Evolutionary conservation across 352 stramenopile genomes (phyloP).

Genomic region (Elongisporangium undulatum): DNA sequence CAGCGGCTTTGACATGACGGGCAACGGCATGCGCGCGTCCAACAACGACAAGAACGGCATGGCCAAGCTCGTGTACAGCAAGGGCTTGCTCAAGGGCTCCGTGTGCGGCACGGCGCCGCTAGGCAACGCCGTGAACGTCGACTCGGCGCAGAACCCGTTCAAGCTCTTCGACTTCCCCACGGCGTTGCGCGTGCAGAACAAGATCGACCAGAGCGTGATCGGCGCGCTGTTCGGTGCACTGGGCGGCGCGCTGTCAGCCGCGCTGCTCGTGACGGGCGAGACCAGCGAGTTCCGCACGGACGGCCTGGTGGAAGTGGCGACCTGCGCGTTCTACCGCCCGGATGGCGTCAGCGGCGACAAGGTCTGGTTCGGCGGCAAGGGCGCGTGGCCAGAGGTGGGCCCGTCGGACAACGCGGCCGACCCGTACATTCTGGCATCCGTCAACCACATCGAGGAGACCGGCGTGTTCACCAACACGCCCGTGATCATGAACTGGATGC

Average conservation of each 20-base stretch:
- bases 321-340: constrained; percentile 2
- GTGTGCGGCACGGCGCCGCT: constrained; percentile 1
- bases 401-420: not conserved
- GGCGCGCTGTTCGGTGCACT: not conserved
- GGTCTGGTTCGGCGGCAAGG: constrained; percentile 3
- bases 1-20: not conserved
- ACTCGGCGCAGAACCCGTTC: not conserved
- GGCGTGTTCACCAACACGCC: constrained; percentile 6
- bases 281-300: not conserved
- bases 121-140: constrained; percentile 1
- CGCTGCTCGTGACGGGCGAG: not conserved
- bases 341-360: not conserved
- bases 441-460: constrained; percentile 3
- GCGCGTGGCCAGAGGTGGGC: constrained; percentile 1
- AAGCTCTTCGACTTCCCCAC: constrained; percentile 1
- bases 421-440: not conserved
- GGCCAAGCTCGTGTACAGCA: constrained; percentile 1
- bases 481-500: constrained; percentile 5
- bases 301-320: constrained; percentile 1
- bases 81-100: constrained; percentile 4
- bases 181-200: constrained; percentile 1
- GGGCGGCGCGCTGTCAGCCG: not conserved
- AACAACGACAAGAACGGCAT: constrained; percentile 1
- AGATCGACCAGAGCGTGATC: constrained; percentile 2
- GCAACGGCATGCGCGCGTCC: too few species aligned